Percentiles rank a stretch among this genome's conserved stretches.
phyloP scores from a whole-genome alignment of 2,329 filamentous ascomycete genomes.

The Talaromyces funiculosus region DNA sequence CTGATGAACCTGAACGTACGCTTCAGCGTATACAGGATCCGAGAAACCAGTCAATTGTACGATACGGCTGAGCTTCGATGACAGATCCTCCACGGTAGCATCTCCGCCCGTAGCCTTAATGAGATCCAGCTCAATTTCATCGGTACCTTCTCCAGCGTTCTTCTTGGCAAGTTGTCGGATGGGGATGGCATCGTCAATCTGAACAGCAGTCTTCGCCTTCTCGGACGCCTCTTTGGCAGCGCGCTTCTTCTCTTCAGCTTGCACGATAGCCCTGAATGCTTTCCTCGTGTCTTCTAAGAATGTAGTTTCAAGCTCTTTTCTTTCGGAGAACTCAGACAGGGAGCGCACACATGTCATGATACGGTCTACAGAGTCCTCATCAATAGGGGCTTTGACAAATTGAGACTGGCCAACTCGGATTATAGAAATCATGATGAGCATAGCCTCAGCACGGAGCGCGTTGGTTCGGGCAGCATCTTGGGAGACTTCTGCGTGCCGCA shows the following conservation, averaged over 20 bases:
- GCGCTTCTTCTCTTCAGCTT: slow-evolving; percentile 95
- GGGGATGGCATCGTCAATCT: slow-evolving; percentile 89
- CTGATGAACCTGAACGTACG: slow-evolving; percentile 97
- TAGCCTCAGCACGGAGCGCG: slow-evolving; percentile 88
- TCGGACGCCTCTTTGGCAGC: slow-evolving; percentile 89
- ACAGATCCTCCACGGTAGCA: slow-evolving; percentile 72
- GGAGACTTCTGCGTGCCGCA: slow-evolving; percentile 94
- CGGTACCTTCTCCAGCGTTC: slow-evolving; percentile 71
- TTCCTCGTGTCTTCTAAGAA: slow-evolving; percentile 93
- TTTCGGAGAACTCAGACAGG: slow-evolving; percentile 80
- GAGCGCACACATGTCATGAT: slow-evolving; percentile 97
- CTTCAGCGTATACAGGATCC: slow-evolving; percentile 96
- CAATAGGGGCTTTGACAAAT: slow-evolving; percentile 94
- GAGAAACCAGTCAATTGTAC: slow-evolving; percentile 98
- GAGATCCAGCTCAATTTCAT: slow-evolving; percentile 83
- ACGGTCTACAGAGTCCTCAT: slow-evolving; percentile 96
- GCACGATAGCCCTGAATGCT: slow-evolving; percentile 95
- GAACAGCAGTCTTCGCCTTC: slow-evolving; percentile 87
- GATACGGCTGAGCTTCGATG: slow-evolving; percentile 90
- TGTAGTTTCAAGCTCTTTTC: slow-evolving; percentile 84
- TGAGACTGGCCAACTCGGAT: slow-evolving; percentile 98
- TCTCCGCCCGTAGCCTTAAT: slow-evolving; percentile 94
- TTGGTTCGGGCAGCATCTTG: slow-evolving; percentile 82
- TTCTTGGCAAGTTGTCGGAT: slow-evolving; percentile 94
- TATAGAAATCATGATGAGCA: slow-evolving; percentile 99